A percentile compares a stretch with the other conserved stretches of the same genome.
These are phyloP conservation scores for Salix brachista DNA, from an alignment of 345 rosid species.

Conservation along the genomic window DNA sequence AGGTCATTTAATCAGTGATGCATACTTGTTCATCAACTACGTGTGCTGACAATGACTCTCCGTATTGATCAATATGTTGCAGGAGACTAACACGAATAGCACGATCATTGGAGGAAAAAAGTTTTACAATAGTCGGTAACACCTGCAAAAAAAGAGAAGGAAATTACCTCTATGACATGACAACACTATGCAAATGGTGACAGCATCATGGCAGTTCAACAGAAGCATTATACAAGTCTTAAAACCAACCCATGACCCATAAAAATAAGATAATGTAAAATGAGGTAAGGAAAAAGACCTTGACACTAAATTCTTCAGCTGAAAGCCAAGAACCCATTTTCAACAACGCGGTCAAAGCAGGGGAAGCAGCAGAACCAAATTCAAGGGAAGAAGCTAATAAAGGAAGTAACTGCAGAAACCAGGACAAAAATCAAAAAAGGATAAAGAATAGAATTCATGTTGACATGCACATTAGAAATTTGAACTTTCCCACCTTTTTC, in stretches of 20 bases:
- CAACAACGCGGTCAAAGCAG: conserved; percentile 82
- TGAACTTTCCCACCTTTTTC: conserved; percentile 60
- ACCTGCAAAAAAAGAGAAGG: conserved; percentile 42
- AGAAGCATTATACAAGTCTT: neutral
- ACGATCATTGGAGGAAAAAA: conserved; percentile 90
- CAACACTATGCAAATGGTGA: neutral
- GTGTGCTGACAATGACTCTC: conserved; percentile 80
- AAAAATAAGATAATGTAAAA: neutral
- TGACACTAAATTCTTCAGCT: conserved; percentile 74
- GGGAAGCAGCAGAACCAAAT: conserved; percentile 97
- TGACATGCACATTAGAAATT: conserved; percentile 15
- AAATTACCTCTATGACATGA: neutral
- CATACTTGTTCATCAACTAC: conserved; percentile 96
- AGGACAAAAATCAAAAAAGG: conserved; percentile 24
- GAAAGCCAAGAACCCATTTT: conserved; percentile 98
- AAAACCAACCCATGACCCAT: neutral
- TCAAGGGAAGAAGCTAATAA: conserved; percentile 94
- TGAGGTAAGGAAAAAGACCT: conserved; percentile 41
- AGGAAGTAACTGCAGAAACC: conserved; percentile 82
- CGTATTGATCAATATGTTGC: conserved; percentile 95
- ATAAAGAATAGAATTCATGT: neutral
- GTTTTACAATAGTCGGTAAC: conserved; percentile 79
- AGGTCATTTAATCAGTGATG: conserved; percentile 2
- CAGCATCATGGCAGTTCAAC: neutral
- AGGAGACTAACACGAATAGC: conserved; percentile 87